A percentile compares a stretch with the other conserved stretches of the same genome.
These are phyloP conservation scores for Elaeis guineensis DNA, from an alignment of 176 grass and related monocot genomes.

Conservation along the genomic window DNA sequence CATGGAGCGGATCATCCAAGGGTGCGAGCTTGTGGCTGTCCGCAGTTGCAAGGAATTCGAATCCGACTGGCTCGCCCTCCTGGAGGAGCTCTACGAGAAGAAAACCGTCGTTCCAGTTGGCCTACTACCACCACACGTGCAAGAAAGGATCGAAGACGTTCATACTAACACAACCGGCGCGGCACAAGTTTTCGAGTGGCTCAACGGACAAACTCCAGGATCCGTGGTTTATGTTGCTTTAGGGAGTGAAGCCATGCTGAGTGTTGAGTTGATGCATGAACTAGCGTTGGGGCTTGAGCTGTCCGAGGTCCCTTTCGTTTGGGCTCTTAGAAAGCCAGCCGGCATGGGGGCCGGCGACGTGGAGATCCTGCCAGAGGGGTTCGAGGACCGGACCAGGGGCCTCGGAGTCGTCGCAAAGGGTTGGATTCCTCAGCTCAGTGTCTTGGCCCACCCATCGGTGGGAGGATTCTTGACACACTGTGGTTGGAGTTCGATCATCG, in stretches of 20 bases:
- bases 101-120: slow-evolving; percentile 26
- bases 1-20: background rate
- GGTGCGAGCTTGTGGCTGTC: slow-evolving; percentile 15
- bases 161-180: too few relatives aligned
- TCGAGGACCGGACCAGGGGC: slow-evolving; percentile 12
- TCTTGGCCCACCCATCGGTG: too few relatives aligned
- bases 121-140: background rate
- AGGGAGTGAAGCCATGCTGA: slow-evolving; percentile 43
- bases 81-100: slow-evolving; percentile 17
- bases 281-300: slow-evolving; percentile 42
- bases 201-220: slow-evolving; percentile 20
- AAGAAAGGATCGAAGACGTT: background rate
- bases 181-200: slow-evolving; percentile 18
- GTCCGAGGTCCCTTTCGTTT: slow-evolving; percentile 41
- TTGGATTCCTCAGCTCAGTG: slow-evolving; percentile 16
- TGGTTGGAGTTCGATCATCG: too few relatives aligned
- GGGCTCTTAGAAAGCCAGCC: slow-evolving; percentile 29
- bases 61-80: slow-evolving; percentile 19
- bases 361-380: slow-evolving; percentile 26
- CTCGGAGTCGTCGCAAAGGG: slow-evolving; percentile 4
- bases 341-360: background rate
- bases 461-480: too few relatives aligned
- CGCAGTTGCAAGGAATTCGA: slow-evolving; percentile 43
- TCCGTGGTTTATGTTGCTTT: slow-evolving; percentile 53
- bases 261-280: slow-evolving; percentile 22